Conservation (phyloP, 1,139 yeast species). For the Saccharomycopsis hybrid region DNA sequence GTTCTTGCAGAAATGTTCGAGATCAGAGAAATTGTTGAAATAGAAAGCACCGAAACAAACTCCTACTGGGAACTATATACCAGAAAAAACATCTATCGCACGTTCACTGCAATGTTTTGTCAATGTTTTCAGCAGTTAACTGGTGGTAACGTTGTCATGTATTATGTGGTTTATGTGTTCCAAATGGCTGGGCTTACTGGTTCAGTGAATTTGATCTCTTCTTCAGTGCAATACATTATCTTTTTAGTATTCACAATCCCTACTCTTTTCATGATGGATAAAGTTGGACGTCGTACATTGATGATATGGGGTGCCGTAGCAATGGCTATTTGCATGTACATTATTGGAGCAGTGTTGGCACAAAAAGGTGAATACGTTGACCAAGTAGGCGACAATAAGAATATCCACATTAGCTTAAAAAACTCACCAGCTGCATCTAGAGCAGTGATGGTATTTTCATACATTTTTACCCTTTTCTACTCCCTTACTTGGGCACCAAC, state of each 20-base stretch:
- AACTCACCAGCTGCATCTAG: no score
- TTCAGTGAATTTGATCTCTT: constrained; percentile 44
- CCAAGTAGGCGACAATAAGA: no score
- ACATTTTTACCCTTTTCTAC: constrained; percentile 37
- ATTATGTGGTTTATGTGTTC: constrained; percentile 59
- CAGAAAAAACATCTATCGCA: constrained; percentile 35
- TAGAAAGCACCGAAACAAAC: constrained; percentile 46
- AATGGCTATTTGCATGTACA: constrained; percentile 35
- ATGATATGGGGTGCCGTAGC: constrained; percentile 36
- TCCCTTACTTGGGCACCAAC: constrained; percentile 34
- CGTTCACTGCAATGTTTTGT: constrained; percentile 54
- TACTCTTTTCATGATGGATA: constrained; percentile 58
- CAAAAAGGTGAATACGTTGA: constrained; percentile 45
- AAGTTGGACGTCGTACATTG: constrained; percentile 55
- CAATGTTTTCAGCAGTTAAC: constrained; percentile 49
- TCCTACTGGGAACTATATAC: no score
- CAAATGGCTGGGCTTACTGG: no score
- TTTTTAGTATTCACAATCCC: constrained; percentile 61
- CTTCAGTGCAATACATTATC: constrained; percentile 59
- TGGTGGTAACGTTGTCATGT: constrained; percentile 65
- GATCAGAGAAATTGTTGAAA: constrained; percentile 32
- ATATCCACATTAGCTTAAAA: no score
- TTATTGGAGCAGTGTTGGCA: constrained; percentile 35
- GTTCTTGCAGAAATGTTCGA: constrained; percentile 38
- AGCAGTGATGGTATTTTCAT: no score